phyloP scores from a whole-genome alignment of 495 filamentous ascomycete species.

The Hypoxylon fragiforme region DNA sequence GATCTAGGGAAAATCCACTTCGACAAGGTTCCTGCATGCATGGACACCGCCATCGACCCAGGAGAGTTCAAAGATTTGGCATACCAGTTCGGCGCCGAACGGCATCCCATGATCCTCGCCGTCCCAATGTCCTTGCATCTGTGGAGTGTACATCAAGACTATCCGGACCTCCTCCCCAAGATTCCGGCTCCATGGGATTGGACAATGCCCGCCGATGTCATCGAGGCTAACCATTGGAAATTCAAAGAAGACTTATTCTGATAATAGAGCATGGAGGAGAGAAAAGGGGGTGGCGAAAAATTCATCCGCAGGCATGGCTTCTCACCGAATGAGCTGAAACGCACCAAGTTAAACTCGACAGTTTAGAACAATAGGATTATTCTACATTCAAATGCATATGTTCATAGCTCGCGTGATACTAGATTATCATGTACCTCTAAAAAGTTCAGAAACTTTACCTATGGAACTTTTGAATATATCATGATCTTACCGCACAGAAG shows the following conservation, averaged over 20 bases:
- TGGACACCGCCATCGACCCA: constrained; percentile 20
- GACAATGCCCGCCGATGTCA: constrained; percentile 25
- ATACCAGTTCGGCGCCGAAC: constrained; percentile 25
- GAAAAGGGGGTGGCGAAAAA: too few species aligned
- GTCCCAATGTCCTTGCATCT: constrained; percentile 28
- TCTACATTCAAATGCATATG: too few species aligned
- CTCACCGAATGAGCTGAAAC: too few species aligned
- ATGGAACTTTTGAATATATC: too few species aligned
- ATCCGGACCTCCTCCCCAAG: constrained; percentile 31
- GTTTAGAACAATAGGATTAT: too few species aligned
- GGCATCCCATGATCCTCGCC: constrained; percentile 26
- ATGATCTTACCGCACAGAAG: too few species aligned
- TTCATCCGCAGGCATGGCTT: too few species aligned
- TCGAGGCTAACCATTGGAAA: constrained; percentile 31
- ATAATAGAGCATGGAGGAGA: not conserved
- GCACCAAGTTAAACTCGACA: too few species aligned
- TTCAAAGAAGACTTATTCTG: constrained; percentile 21
- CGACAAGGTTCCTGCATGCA: constrained; percentile 18
- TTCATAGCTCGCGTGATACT: too few species aligned
- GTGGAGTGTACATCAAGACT: constrained; percentile 28
- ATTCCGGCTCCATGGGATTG: constrained; percentile 28
- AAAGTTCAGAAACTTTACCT: too few species aligned
- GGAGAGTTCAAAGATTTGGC: constrained; percentile 18
- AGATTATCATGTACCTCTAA: too few species aligned
- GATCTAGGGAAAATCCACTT: constrained; percentile 25